A percentile compares a stretch with the other conserved stretches of the same genome.
These are phyloP conservation scores for Anethum foeniculum DNA, from an alignment of 140 eudicot genomes.

Conservation along the genomic window DNA sequence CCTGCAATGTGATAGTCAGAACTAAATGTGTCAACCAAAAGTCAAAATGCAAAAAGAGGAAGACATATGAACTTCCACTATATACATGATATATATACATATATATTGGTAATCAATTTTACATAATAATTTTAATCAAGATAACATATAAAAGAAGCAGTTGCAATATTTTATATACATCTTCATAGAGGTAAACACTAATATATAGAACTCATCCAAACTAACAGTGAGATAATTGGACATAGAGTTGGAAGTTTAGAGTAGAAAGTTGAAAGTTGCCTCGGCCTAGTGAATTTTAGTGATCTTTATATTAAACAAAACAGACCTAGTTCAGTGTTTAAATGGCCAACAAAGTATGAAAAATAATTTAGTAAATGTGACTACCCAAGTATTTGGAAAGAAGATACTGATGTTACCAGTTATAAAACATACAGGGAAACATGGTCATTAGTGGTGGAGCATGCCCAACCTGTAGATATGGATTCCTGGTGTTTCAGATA, in stretches of 20 bases:
- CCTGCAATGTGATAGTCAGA: conserved; percentile 38
- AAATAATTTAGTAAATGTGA: background rate
- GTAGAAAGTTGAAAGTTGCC: background rate
- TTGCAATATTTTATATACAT: background rate
- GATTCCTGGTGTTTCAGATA: background rate
- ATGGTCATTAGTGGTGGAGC: background rate
- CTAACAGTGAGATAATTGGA: background rate
- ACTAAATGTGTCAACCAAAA: conserved; percentile 15
- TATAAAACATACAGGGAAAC: background rate
- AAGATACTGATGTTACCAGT: background rate
- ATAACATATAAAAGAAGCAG: background rate
- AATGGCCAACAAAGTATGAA: background rate
- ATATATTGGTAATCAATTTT: background rate
- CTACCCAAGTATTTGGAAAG: background rate
- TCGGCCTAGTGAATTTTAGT: background rate
- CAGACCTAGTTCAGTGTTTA: background rate
- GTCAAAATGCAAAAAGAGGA: background rate
- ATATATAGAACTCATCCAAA: background rate
- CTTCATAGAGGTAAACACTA: background rate
- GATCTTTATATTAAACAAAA: background rate
- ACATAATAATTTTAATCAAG: background rate
- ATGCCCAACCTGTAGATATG: background rate
- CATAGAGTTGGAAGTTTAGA: background rate
- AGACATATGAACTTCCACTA: background rate
- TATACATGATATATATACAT: background rate